Conservation (phyloP, 495 filamentous ascomycete genomes). For the Tuber magnatum region DNA sequence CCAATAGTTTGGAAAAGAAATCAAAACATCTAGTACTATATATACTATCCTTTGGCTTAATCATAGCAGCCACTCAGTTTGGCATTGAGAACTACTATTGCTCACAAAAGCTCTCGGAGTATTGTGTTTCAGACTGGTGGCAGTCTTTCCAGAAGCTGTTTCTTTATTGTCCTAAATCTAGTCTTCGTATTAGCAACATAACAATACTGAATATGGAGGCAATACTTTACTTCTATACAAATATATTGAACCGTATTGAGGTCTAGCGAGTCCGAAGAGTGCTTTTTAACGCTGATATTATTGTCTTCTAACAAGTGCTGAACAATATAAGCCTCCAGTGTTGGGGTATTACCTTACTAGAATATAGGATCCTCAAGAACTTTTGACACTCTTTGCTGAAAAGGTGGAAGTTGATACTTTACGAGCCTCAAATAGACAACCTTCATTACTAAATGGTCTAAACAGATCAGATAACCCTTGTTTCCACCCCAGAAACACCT, state of each 20-base stretch:
- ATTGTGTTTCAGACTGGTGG: conserved; percentile 17
- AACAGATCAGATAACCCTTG: conserved; percentile 1
- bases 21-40: conserved; percentile 3
- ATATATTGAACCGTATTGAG: conserved; percentile 19
- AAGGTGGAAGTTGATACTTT: background rate
- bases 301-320: conserved; percentile 7
- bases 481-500: conserved; percentile 16
- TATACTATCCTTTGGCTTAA: conserved; percentile 19
- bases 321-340: conserved; percentile 13
- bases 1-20: too few species aligned
- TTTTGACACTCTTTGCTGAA: background rate
- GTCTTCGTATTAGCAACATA: too few species aligned
- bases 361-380: conserved; percentile 10
- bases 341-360: conserved; percentile 20
- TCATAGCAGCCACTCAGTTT: conserved; percentile 10
- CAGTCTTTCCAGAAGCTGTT: background rate
- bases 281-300: conserved; percentile 1
- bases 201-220: too few species aligned
- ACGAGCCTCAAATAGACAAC: conserved; percentile 9
- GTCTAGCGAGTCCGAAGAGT: conserved; percentile 26
- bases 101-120: conserved; percentile 15
- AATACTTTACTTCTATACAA: too few species aligned
- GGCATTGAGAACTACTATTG: conserved; percentile 16
- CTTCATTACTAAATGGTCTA: conserved; percentile 12
- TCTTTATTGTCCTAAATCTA: background rate